Evolutionary conservation across 495 filamentous ascomycete species (phyloP), one percentile per base, ranked within the genome.

Genomic region (Neurospora terricola): DNA sequence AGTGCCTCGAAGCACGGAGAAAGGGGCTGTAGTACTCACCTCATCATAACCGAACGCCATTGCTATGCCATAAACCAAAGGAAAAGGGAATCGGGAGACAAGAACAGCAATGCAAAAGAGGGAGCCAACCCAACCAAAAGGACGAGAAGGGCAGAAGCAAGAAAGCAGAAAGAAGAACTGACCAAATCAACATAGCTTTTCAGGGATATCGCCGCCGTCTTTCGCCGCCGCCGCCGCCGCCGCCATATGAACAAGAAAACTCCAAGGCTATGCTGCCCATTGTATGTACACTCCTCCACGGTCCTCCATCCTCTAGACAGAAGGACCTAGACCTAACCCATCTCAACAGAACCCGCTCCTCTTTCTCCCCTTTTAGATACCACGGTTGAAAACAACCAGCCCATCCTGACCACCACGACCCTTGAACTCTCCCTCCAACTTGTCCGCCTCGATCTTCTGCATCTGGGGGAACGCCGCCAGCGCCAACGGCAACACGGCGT

Each of bases 391-490:
- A 78, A 92, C 93, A 10, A 98, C 92, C 87, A 91, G 84, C 0
- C 90, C 93, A 23, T 84, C 86, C 68, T 89, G 83, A 0, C 93
- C 94, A n/a, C 91, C 93, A 69, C 86, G 86, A 1, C 87, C 89
- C 83, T 89, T 89, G 80, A 99, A 97, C 83, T 97, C 90, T 75
- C 90, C 82, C 85, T 98, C 96, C 59, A 99, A 79, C 21, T 82
- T 89, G 10, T 85, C 83, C 0, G 91, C 93, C 72, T 84, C 87
- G 27, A 97, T 91, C 70, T 86, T 86, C 85, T 99, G 94, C 72
- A 93, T 84, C 84, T 97, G 93, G 12, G 96, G 96, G 84, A 98
- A 99, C 9, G 91, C 96, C 12, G 89, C 96, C 59, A 99, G 83
- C 4, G 96, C 94, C 37, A 97, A 83, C 69, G 93, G 94, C 75